Conservation (phyloP, 129 eudicot genomes). For the Tagetes erecta region DNA sequence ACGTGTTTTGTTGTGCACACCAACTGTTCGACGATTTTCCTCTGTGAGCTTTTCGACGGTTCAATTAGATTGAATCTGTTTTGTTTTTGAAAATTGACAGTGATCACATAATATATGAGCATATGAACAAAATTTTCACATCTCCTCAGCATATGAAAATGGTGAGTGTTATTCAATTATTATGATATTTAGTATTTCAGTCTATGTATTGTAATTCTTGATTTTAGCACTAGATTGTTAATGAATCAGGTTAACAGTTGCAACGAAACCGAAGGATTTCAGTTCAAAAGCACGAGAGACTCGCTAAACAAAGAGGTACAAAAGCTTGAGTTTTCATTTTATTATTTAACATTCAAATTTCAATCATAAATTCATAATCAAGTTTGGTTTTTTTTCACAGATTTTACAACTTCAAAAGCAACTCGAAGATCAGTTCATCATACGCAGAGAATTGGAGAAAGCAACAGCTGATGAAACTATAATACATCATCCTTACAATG, state of each 20-base stretch:
- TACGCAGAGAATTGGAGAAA: constrained; percentile 51
- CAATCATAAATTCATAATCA: not conserved
- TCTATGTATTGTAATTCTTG: not conserved
- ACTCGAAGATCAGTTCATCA: constrained; percentile 49
- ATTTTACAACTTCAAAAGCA: constrained; percentile 59
- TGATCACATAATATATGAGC: constrained; percentile 38
- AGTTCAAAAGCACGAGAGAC: constrained; percentile 36
- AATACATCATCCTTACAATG: constrained; percentile 34
- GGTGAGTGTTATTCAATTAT: constrained; percentile 21
- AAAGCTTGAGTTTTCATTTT: not conserved
- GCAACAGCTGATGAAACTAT: constrained; percentile 39
- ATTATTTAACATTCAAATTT: too few species aligned
- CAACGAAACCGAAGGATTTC: constrained; percentile 39
- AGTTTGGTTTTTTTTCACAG: constrained; percentile 29
- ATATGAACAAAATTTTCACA: constrained; percentile 28
- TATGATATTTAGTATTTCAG: constrained; percentile 9
- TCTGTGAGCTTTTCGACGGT: not conserved
- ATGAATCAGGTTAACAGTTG: constrained; percentile 38
- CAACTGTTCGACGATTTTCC: constrained; percentile 12
- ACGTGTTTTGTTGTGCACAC: constrained; percentile 22
- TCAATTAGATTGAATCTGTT: not conserved
- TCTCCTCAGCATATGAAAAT: constrained; percentile 26
- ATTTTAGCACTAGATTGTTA: constrained; percentile 22
- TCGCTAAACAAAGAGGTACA: constrained; percentile 53
- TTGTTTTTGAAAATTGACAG: constrained; percentile 36